Base-by-base conservation (phyloP, 2,329 filamentous ascomycete species). In the Aspergillus ustus region DNA sequence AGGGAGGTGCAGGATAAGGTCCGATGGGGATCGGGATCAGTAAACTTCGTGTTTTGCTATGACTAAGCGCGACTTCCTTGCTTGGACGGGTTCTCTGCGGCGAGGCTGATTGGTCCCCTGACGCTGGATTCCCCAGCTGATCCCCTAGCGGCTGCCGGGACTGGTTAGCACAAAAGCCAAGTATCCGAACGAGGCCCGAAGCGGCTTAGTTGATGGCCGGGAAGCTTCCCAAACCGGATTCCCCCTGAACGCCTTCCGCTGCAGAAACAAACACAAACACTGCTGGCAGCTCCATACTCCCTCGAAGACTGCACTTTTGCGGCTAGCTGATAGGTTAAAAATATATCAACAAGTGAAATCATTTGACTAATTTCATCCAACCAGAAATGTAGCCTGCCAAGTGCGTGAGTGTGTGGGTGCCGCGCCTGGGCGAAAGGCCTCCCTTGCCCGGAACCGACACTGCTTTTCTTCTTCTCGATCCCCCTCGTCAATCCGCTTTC, bases 391-490 rank as follows among this genome's bases (percentile, higher is more conserved):
- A 48, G 45, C 45, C n/a, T 25, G 45, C 45, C 45, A 48, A 48
- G 45, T 25, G 19, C 15, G 45, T 28, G 45, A 28, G 45, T 48
- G 45, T 19, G 43, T 17, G 13, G 9, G 34, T 40, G 34, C 34
- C 34, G 34, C 15, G 34, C 34, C 34, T 40, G 34, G 34, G 34
- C 34, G 3, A 15, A 40, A 15, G 34, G 8, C 34, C 34, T 40
- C 34, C 31, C 50, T 52, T 44, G 43, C 50, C 50, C 55, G 40
- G 28, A 25, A 34, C 43, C 53, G 51, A 5, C 2, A 4, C 43
- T 57, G 46, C 40, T 37, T 48, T 57, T 52, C 44, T 50, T 56
- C 45, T 57, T 45, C 49, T 60, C 53, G 49, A 59, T 62, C 37
- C 56, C 56, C 52, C 50, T 62, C 57, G 54, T 45, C 43, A 17